phyloP scores from a whole-genome alignment of 225 moss, liverwort and hornwort genomes.

The Ulota crispa region DNA sequence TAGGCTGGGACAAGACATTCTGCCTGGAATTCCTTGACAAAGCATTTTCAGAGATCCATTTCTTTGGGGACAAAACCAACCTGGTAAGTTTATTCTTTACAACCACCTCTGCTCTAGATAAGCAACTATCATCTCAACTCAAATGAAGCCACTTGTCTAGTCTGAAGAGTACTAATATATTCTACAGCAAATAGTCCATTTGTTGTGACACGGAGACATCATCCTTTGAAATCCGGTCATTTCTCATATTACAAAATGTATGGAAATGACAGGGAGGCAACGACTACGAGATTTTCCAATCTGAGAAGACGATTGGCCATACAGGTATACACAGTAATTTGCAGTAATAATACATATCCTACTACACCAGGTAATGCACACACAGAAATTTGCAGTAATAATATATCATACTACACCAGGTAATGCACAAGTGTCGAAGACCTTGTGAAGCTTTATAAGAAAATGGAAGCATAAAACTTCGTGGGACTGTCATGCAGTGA shows the following conservation, averaged over 20 bases:
- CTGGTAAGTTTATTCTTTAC: slow-evolving; percentile 14
- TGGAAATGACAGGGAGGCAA: slow-evolving; percentile 68
- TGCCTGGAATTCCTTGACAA: slow-evolving; percentile 73
- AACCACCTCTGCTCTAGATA: background rate
- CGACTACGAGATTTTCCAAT: slow-evolving; percentile 76
- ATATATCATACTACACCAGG: background rate
- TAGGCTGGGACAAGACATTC: slow-evolving; percentile 86
- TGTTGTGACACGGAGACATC: background rate
- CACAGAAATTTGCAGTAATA: background rate
- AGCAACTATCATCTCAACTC: background rate
- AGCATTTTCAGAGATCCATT: slow-evolving; percentile 73
- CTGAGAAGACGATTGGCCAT: slow-evolving; percentile 78
- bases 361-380: background rate
- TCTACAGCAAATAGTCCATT: background rate
- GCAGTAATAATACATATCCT: no score
- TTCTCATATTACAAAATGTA: slow-evolving; percentile 11
- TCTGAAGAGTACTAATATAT: background rate
- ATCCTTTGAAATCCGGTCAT: background rate
- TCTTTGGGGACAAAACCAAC: slow-evolving; percentile 87
- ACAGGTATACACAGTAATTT: slow-evolving; percentile 37
- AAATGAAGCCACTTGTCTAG: background rate
- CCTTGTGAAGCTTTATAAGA: background rate
- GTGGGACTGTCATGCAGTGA: slow-evolving; percentile 55
- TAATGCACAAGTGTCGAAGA: background rate
- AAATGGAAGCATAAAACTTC: background rate